These are phyloP conservation scores for Tylopilus vinaceipallidus DNA, from an alignment of 768 basidiomycete species.

Conservation along the genomic window DNA sequence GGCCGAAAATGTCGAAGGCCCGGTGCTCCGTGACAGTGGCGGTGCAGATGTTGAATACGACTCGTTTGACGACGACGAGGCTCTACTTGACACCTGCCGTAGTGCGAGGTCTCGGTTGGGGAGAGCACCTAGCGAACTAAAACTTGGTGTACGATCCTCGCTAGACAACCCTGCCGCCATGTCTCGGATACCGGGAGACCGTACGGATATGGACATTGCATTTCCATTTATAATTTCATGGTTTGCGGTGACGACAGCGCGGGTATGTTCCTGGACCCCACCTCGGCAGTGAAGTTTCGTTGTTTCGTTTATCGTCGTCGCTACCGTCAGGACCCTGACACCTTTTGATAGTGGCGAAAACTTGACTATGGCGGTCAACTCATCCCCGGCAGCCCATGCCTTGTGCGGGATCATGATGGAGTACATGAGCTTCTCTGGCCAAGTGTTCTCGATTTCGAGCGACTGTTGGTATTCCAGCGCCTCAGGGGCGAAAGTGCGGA, in stretches of 20 bases:
- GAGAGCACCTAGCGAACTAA: conserved; percentile 8
- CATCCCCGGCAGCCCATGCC: conserved; percentile 91
- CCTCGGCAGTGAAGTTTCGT: conserved; percentile 58
- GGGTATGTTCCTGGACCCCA: conserved; percentile 57
- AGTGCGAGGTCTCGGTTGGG: conserved; percentile 13
- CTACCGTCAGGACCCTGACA: conserved; percentile 62
- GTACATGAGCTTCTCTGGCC: conserved; percentile 98
- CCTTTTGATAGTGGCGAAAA: conserved; percentile 88
- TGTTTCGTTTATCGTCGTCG: conserved; percentile 72
- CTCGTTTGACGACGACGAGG: conserved; percentile 16
- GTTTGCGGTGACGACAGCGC: conserved; percentile 56
- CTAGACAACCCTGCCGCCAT: conserved; percentile 14
- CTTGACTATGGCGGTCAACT: conserved; percentile 77
- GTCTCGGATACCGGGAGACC: neutral
- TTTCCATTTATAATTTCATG: conserved; percentile 69
- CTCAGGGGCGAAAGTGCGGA: conserved; percentile 74
- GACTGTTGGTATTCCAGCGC: conserved; percentile 96
- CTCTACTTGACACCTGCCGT: conserved; percentile 12
- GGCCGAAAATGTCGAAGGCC: neutral
- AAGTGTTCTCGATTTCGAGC: conserved; percentile 93
- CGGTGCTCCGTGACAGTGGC: neutral
- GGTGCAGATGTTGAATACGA: neutral
- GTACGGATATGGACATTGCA: conserved; percentile 38
- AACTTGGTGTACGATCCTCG: conserved; percentile 16
- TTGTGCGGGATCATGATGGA: conserved; percentile 92